phyloP scores from a whole-genome alignment of 2,329 filamentous ascomycete genomes.

The Calonectria pseudoreteaudii region DNA sequence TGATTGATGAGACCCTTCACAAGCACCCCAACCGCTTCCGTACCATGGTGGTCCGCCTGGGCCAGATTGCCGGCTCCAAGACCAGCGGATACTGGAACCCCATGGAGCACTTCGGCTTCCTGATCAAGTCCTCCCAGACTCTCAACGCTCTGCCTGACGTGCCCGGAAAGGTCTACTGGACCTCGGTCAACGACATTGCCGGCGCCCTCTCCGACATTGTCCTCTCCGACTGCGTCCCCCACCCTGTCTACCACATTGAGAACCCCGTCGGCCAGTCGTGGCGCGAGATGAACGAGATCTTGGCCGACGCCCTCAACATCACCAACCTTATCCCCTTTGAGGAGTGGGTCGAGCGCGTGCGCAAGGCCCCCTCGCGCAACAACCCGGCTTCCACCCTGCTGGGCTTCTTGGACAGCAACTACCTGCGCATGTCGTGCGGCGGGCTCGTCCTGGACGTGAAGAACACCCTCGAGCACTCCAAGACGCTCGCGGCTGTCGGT shows the following conservation, averaged over 20 bases:
- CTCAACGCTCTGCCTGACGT: constrained; percentile 25
- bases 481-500: constrained; percentile 9
- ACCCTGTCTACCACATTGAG: constrained; percentile 18
- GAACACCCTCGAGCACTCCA: constrained; percentile 10
- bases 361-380: background rate
- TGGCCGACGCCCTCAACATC: constrained; percentile 7
- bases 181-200: constrained; percentile 16
- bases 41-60: constrained; percentile 35
- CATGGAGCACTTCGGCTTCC: constrained; percentile 39
- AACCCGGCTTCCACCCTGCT: constrained; percentile 11
- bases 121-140: constrained; percentile 37
- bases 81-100: constrained; percentile 40
- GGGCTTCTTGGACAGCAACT: constrained; percentile 13
- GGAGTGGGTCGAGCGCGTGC: constrained; percentile 15
- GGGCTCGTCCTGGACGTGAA: constrained; percentile 9
- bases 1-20: constrained; percentile 37
- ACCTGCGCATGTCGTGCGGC: constrained; percentile 19
- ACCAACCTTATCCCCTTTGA: constrained; percentile 10
- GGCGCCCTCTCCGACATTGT: constrained; percentile 7
- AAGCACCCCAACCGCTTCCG: constrained; percentile 32
- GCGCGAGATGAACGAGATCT: constrained; percentile 15
- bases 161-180: constrained; percentile 10
- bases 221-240: background rate
- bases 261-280: constrained; percentile 17
- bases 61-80: constrained; percentile 37